Percentiles rank a stretch among this genome's conserved stretches.
These are phyloP conservation scores for Penicillium waksmanii DNA, from an alignment of 495 filamentous ascomycete species.

Conservation along the genomic window DNA sequence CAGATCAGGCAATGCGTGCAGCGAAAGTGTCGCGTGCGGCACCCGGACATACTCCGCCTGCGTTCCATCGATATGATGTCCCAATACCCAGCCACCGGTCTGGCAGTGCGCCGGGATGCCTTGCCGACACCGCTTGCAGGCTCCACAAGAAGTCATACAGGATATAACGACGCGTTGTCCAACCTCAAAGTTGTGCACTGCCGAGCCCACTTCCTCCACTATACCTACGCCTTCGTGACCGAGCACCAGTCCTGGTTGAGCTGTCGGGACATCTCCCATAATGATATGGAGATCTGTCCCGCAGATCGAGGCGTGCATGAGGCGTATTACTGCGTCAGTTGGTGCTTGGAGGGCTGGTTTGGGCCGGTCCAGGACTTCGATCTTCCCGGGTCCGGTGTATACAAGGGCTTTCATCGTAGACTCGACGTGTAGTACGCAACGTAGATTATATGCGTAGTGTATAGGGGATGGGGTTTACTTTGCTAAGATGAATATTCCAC, in stretches of 20 bases:
- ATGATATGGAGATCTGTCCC: constrained; percentile 80
- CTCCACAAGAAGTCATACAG: constrained; percentile 44
- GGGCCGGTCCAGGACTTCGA: constrained; percentile 53
- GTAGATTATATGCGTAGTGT: background rate
- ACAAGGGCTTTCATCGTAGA: constrained; percentile 46
- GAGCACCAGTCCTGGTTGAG: constrained; percentile 75
- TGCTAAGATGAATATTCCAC: too few species aligned
- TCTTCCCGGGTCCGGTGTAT: constrained; percentile 27
- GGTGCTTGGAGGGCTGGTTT: constrained; percentile 70
- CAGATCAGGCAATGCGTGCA: constrained; percentile 40
- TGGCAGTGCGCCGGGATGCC: constrained; percentile 44
- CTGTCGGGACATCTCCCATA: constrained; percentile 67
- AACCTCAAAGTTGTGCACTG: constrained; percentile 50
- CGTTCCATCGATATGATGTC: constrained; percentile 50
- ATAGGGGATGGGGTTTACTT: too few species aligned
- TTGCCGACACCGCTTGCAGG: constrained; percentile 43
- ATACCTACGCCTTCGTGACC: constrained; percentile 87
- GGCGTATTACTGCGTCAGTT: constrained; percentile 75
- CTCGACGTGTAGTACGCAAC: background rate
- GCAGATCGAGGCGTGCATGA: constrained; percentile 80
- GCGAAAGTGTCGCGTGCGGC: constrained; percentile 46
- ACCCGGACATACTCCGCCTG: constrained; percentile 56
- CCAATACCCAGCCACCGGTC: constrained; percentile 46
- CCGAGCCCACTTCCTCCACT: constrained; percentile 68
- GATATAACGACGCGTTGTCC: constrained; percentile 49